Percentiles rank a stretch among this genome's conserved stretches.
Evolutionary conservation across 2,329 filamentous ascomycete species (phyloP).

Genomic region (Epichloe coenophiala): DNA sequence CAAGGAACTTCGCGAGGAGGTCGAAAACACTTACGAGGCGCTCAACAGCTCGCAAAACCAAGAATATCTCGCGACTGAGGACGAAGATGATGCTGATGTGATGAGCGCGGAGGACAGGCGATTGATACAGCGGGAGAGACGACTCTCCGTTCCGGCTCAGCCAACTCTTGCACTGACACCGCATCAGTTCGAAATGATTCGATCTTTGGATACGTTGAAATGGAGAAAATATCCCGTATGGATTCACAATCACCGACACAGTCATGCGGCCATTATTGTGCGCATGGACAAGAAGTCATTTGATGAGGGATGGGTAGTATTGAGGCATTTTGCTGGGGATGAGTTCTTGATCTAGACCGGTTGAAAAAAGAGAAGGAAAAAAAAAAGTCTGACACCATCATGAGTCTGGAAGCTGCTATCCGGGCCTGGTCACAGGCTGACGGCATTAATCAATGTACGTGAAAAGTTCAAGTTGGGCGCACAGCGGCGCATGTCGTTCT

Average conservation of each 20-base stretch:
- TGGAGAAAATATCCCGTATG: slow-evolving; percentile 57
- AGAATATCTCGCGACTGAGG: slow-evolving; percentile 52
- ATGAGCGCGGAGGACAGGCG: slow-evolving; percentile 26
- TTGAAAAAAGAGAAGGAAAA: neutral
- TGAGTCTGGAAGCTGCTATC: too few relatives aligned
- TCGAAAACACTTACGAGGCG: slow-evolving; percentile 66
- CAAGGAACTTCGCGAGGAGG: slow-evolving; percentile 59
- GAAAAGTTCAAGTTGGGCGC: too few relatives aligned
- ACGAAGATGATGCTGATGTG: slow-evolving; percentile 28
- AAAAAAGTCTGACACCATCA: too few relatives aligned
- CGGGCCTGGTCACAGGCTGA: too few relatives aligned
- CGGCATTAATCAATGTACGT: too few relatives aligned
- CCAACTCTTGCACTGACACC: slow-evolving; percentile 67
- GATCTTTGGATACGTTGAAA: slow-evolving; percentile 53
- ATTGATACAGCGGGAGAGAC: slow-evolving; percentile 27
- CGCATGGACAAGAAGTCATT: slow-evolving; percentile 54
- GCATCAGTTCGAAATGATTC: slow-evolving; percentile 76
- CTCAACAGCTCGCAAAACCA: slow-evolving; percentile 55
- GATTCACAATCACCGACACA: slow-evolving; percentile 66
- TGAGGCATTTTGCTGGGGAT: slow-evolving; percentile 67
- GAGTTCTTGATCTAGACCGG: slow-evolving; percentile 44
- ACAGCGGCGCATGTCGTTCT: too few relatives aligned
- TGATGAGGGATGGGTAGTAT: slow-evolving; percentile 62
- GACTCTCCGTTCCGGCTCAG: slow-evolving; percentile 31
- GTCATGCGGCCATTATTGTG: slow-evolving; percentile 83